Percentiles rank a stretch among this genome's conserved stretches.
Evolutionary conservation across 2,329 filamentous ascomycete species (phyloP).

Genomic region (Tolypocladium inflatum): DNA sequence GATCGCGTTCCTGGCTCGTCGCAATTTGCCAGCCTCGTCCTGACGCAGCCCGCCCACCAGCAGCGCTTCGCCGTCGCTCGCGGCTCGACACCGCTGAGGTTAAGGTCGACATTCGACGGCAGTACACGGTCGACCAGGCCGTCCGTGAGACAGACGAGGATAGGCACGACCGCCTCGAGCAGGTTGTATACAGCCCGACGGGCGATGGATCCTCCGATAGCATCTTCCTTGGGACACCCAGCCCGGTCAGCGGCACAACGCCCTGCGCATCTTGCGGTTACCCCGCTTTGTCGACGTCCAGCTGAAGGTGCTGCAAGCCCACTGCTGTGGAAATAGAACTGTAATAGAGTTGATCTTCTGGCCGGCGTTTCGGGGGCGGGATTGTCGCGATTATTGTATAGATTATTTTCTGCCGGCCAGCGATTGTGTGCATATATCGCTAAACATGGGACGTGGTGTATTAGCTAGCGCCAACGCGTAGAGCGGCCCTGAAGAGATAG

Average conservation of each 20-base stretch:
- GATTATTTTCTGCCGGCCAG: no score
- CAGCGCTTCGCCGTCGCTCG: conserved; percentile 19
- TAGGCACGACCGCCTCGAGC: background rate
- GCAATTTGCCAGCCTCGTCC: conserved; percentile 16
- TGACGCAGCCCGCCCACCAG: conserved; percentile 28
- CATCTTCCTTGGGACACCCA: background rate
- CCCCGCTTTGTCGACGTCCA: no score
- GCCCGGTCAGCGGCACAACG: background rate
- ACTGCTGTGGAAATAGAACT: background rate
- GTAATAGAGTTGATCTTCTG: no score
- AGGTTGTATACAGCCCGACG: background rate
- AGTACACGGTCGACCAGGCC: conserved; percentile 12
- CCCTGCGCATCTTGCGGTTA: background rate
- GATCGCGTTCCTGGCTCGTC: conserved; percentile 14
- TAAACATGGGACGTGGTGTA: no score
- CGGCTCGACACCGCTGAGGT: conserved; percentile 5
- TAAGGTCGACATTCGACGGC: conserved; percentile 9
- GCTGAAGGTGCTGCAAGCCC: no score
- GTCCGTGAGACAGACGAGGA: background rate
- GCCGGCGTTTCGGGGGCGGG: no score
- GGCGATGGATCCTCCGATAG: background rate
- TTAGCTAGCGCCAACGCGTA: no score
- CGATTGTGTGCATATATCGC: no score
- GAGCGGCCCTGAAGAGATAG: no score
- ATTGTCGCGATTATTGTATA: no score